Conservation (phyloP, 345 rosid genomes). For the Bruguiera parviflora region DNA sequence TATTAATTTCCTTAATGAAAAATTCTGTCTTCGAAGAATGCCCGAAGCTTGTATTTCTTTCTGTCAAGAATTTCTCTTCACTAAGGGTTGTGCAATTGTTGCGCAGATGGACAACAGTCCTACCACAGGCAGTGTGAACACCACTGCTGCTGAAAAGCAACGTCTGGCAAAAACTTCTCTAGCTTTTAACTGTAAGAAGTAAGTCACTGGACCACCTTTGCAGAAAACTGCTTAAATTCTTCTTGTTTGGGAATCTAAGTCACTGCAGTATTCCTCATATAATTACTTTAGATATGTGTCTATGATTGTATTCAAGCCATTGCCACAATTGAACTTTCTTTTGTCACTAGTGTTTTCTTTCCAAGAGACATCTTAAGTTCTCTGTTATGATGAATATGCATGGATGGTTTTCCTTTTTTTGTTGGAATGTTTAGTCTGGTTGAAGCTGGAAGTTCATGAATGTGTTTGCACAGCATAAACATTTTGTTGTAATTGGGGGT, state of each 20-base stretch:
- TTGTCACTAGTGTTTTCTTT: too few species aligned
- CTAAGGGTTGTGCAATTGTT: slow-evolving; percentile 9
- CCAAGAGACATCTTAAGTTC: too few species aligned
- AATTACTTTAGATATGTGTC: background rate
- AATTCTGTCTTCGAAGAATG: background rate
- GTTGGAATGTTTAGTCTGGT: background rate
- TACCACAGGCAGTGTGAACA: slow-evolving; percentile 91
- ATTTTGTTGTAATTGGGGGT: background rate
- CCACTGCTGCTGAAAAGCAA: slow-evolving; percentile 73
- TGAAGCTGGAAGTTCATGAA: background rate
- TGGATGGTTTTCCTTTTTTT: too few species aligned
- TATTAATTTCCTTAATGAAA: background rate
- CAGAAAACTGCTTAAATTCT: background rate
- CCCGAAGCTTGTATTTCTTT: slow-evolving; percentile 11
- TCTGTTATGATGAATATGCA: too few species aligned
- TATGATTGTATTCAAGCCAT: background rate
- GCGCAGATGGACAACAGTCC: slow-evolving; percentile 94
- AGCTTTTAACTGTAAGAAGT: slow-evolving; percentile 94
- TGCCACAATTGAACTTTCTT: background rate
- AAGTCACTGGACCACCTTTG: slow-evolving; percentile 29
- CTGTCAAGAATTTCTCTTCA: slow-evolving; percentile 1
- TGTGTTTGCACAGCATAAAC: background rate
- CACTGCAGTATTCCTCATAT: background rate
- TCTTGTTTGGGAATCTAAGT: background rate
- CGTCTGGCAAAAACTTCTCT: slow-evolving; percentile 87